Evolutionary conservation across 176 grass and related monocot species (phyloP).

Genomic region (Eleusine indica): DNA sequence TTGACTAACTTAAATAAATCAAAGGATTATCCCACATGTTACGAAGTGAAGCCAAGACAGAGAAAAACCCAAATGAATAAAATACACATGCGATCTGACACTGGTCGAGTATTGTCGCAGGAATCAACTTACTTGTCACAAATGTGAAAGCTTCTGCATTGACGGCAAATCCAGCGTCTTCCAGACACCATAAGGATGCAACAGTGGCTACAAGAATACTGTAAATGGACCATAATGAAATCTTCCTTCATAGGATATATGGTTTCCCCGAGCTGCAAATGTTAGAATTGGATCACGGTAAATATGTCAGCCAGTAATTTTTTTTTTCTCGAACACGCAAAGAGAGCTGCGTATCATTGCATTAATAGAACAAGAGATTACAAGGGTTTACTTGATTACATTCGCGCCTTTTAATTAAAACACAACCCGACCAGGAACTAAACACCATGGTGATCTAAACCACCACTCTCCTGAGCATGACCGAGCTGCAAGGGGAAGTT

Average conservation of each 20-base stretch:
- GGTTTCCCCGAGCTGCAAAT: slow-evolving; percentile 85
- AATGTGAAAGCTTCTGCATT: slow-evolving; percentile 87
- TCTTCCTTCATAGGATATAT: slow-evolving; percentile 99
- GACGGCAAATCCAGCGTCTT: slow-evolving; percentile 88
- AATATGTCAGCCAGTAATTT: slow-evolving; percentile 24
- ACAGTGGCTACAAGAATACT: slow-evolving; percentile 88
- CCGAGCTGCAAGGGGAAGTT: too few species aligned
- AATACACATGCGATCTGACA: not conserved
- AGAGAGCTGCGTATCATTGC: not conserved
- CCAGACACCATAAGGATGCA: slow-evolving; percentile 90
- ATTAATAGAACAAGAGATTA: too few species aligned
- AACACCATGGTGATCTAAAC: too few species aligned
- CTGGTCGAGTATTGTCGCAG: slow-evolving; percentile 13
- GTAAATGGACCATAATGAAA: slow-evolving; percentile 99
- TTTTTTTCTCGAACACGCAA: too few species aligned
- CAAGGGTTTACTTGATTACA: too few species aligned
- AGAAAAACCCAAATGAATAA: not conserved
- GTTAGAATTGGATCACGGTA: slow-evolving; percentile 51
- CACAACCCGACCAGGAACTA: too few species aligned
- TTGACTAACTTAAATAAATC: not conserved
- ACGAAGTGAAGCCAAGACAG: not conserved
- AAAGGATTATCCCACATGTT: not conserved
- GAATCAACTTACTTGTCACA: slow-evolving; percentile 83
- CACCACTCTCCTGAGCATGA: too few species aligned
- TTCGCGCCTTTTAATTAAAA: too few species aligned